phyloP scores from a whole-genome alignment of 768 basidiomycete species.

The Naematelia encephala region DNA sequence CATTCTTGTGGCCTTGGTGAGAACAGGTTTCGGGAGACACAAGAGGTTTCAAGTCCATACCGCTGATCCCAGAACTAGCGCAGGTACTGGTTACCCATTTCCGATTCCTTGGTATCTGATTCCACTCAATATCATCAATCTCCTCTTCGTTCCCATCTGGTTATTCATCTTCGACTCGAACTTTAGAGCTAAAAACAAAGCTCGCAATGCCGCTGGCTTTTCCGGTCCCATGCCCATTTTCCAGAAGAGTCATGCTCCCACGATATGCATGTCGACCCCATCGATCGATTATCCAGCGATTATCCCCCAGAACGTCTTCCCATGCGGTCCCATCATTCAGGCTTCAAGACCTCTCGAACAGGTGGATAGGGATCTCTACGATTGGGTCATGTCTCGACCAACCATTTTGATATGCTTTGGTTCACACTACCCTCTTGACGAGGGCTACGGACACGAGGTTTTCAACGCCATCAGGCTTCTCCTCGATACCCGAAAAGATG shows the following conservation, averaged over 20 bases:
- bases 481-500: slow-evolving; percentile 16
- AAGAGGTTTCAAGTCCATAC: background rate
- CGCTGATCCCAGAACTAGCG: slow-evolving; percentile 5
- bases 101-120: slow-evolving; percentile 20
- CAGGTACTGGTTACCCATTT: slow-evolving; percentile 15
- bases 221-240: slow-evolving; percentile 16
- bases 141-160: slow-evolving; percentile 11
- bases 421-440: slow-evolving; percentile 10
- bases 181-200: slow-evolving; percentile 8
- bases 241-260: background rate
- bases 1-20: slow-evolving; percentile 22
- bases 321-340: slow-evolving; percentile 28
- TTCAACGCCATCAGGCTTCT: slow-evolving; percentile 10
- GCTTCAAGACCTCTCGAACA: slow-evolving; percentile 1
- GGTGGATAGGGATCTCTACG: slow-evolving; percentile 17
- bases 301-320: slow-evolving; percentile 14
- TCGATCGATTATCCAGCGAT: slow-evolving; percentile 19
- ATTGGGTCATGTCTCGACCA: slow-evolving; percentile 12
- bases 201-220: slow-evolving; percentile 21
- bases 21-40: too few species aligned
- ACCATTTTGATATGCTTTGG: slow-evolving; percentile 27
- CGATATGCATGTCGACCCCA: slow-evolving; percentile 22
- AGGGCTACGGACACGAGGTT: slow-evolving; percentile 12
- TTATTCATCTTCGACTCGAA: slow-evolving; percentile 11
- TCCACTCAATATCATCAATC: slow-evolving; percentile 14